Base-by-base conservation (phyloP, 106 monocot species). In the Dioscorea dumetorum region DNA sequence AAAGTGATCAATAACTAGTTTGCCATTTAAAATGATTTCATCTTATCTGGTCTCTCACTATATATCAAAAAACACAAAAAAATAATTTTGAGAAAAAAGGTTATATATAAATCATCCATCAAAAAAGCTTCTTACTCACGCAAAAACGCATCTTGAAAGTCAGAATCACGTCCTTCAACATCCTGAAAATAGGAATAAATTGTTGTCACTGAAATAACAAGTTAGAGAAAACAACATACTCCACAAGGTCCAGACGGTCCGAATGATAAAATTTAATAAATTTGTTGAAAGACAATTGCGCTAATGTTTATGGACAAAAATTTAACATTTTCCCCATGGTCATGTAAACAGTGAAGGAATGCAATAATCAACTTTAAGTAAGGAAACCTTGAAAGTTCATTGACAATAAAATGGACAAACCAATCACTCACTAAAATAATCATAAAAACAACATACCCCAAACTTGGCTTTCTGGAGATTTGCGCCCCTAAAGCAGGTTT, bases 391-490 rank as follows among this genome's bases (percentile, higher is more conserved):
- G 41, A 41, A 2, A 52, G 52, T 14, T 34, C 20, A 63, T 33
- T 18, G 33, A 54, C 14, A 14, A 21, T 24, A 62, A 31, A 8
- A n/a, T 48, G 34, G 53, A 48, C n/a, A 63, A 48, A 41, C 15
- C 24, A 19, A 52, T 61, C 24, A 51, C 18, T n/a, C n/a, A n/a
- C n/a, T n/a, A n/a, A n/a, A n/a, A 14, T 49, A 11, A 59, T 59
- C 19, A 59, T 19, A 53, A 33, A 34, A 7, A 63, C 18, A 67
- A 50, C 71, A 28, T 83, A 99, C 97, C 84, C 73, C 78, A 79
- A 99, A 86, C 74, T 85, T 99, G 14, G 97, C 87, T 75, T 83
- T 86, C 1, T 81, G 80, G 48, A 99, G 86, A 80, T 92, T 77
- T 54, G 97, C 92, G 53, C 62, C 72, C 33, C 87, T 87, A 68